Base-by-base conservation (phyloP, 2,329 filamentous ascomycete species). In the Fonsecaea monophora region DNA sequence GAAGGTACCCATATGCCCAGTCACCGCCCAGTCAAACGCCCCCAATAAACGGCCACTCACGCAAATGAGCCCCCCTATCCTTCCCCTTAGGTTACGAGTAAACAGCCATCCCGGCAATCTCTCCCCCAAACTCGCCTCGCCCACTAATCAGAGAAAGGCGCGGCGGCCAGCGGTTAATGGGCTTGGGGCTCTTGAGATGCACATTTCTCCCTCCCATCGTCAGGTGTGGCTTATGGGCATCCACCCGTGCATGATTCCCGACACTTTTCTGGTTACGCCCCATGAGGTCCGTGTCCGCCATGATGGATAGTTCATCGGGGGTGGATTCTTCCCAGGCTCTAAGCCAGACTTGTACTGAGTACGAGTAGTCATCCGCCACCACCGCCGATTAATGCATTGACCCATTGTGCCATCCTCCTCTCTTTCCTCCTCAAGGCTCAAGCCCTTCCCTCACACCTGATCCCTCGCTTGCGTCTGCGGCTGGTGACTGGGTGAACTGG, bases 401-500 rank as follows among this genome's bases (percentile, higher is more conserved):
- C 8, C 5, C 21, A 25, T 25, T 25, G 25, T 25, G 25, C 25
- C 25, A 25, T 25, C 25, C 45, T 50, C 18, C 45, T 50, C 45
- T 9, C 42, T 25, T 25, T 25, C 13, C 45, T 25, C 18, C 45
- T 25, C 38, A n/a, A 42, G 40, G 40, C 45, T 50, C 45, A 50
- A 50, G 21, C 18, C 45, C 45, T 50, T 25, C 9, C 15, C 25
- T 50, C 18, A 21, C 45, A 50, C 45, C 40, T 50, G 45, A 50
- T 42, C 18, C 18, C 45, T 50, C 18, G 45, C 45, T 50, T 50
- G 45, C 45, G 45, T 50, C 45, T 50, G 45, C 45, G 45, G 45
- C 45, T 25, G 45, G 18, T 50, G 45, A 50, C 45, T 50, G 45
- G 45, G 7, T 13, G 25, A 13, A 40, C 37, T 40, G 40, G 40